Evolutionary conservation across 495 filamentous ascomycete species (phyloP), one percentile per base, ranked within the genome.

Genomic region (Aspergillus ostianus): DNA sequence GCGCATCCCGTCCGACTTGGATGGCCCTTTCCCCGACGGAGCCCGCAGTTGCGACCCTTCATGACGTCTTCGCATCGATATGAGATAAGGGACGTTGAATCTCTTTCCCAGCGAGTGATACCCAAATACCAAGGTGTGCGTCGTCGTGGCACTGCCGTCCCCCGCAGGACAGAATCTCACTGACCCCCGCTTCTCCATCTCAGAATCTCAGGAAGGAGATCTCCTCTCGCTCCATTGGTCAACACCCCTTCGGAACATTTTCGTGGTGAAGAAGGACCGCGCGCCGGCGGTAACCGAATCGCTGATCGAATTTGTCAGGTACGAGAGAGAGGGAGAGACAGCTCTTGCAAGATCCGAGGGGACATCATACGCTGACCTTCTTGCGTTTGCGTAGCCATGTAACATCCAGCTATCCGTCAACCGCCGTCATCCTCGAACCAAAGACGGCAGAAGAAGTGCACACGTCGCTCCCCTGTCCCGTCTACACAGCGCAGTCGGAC

Each of bases 161-260:
- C 8, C 27, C 27, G 2, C 10, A 3, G 4, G 9, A 47, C 30
- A 10, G 15, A 30, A 19, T n/a, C 47, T 44, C 27, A 27, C 48
- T 59, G 18, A 59, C 47, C 36, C 13, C 45, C 18, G 15, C 44
- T 13, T 4, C 20, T 3, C n/a, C 19, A 41, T n/a, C 29, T 47
- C 57, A 87, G 85, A 86, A 72, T 83, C 81, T 21, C 69, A 63
- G 18, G 65, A 77, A 26, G 80, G 81, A 62, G 83, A 85, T 56
- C 83, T 98, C 4, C 83, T 97, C 51, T 89, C 87, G 56, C 82
- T 98, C 13, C 85, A 87, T 75, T 98, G 94, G 94, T 90, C 91
- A 4, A 82, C 85, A 36, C 91, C 92, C 23, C 95, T 92, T 1
- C 86, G 90, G 55, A 98, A 98, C 69, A 80, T 98, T 58, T 83